phyloP scores from a whole-genome alignment of 352 stramenopile genomes.

The Pseudoperonospora humuli region DNA sequence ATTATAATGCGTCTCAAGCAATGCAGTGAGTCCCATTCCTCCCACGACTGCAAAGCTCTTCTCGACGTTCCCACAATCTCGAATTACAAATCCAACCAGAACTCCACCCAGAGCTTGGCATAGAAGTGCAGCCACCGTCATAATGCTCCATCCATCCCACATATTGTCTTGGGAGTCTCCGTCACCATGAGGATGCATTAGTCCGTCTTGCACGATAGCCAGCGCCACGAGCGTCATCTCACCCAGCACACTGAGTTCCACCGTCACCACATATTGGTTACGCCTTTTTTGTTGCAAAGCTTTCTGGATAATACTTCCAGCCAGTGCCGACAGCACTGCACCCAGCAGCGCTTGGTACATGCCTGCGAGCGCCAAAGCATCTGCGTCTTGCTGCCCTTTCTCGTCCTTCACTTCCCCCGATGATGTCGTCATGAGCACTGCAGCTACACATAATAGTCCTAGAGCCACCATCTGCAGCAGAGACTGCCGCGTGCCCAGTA shows the following conservation, averaged over 20 bases:
- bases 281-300: constrained; percentile 61
- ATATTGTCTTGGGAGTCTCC: constrained; percentile 30
- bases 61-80: constrained; percentile 78
- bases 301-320: constrained; percentile 69
- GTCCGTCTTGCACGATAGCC: constrained; percentile 26
- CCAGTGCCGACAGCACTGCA: constrained; percentile 62
- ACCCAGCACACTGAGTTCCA: constrained; percentile 67
- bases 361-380: constrained; percentile 53
- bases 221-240: constrained; percentile 51
- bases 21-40: constrained; percentile 72
- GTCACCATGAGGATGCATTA: constrained; percentile 4
- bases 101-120: constrained; percentile 66
- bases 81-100: constrained; percentile 78
- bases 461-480: constrained; percentile 61
- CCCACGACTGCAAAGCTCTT: constrained; percentile 79
- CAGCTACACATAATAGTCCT: constrained; percentile 54
- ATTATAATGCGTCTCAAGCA: constrained; percentile 62
- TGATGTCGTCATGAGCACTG: constrained; percentile 65
- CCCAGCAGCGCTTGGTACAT: constrained; percentile 67
- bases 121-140: constrained; percentile 56
- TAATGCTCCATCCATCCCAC: constrained; percentile 64
- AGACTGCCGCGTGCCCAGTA: constrained; percentile 66
- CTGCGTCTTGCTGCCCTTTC: constrained; percentile 3
- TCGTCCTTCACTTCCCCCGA: constrained; percentile 10
- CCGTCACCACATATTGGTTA: constrained; percentile 75